Evolutionary conservation across 1,139 yeast species (phyloP).

Genomic region (Blastobotrys indianensis): DNA sequence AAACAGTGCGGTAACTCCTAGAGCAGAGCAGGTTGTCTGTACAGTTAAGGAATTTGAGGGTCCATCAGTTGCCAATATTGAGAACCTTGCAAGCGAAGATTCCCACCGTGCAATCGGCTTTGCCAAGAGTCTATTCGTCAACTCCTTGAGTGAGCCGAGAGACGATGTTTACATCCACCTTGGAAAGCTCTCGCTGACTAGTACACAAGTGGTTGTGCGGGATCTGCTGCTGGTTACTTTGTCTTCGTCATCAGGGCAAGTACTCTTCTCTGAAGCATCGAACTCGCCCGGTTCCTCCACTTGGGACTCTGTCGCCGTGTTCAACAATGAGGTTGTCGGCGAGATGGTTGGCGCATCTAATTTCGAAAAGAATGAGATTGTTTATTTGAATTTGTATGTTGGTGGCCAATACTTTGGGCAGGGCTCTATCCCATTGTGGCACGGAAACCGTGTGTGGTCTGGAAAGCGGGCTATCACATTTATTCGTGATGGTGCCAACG

Average conservation of each 20-base stretch:
- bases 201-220: slow-evolving; percentile 15
- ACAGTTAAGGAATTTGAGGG: slow-evolving; percentile 71
- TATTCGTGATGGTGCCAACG: slow-evolving; percentile 21
- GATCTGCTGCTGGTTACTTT: slow-evolving; percentile 23
- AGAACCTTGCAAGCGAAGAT: slow-evolving; percentile 37
- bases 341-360: slow-evolving; percentile 60
- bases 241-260: slow-evolving; percentile 25
- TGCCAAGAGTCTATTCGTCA: slow-evolving; percentile 26
- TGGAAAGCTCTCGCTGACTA: slow-evolving; percentile 24
- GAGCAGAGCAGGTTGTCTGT: slow-evolving; percentile 68
- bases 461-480: slow-evolving; percentile 25
- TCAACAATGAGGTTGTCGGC: slow-evolving; percentile 68
- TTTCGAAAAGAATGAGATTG: slow-evolving; percentile 49
- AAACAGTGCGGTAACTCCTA: slow-evolving; percentile 54
- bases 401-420: slow-evolving; percentile 62
- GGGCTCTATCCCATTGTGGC: slow-evolving; percentile 35
- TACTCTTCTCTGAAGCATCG: slow-evolving; percentile 50
- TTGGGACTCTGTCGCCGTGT: slow-evolving; percentile 79
- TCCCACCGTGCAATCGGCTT: slow-evolving; percentile 27
- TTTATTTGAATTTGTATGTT: slow-evolving; percentile 54
- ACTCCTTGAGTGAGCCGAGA: slow-evolving; percentile 25
- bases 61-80: slow-evolving; percentile 40
- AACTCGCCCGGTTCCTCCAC: slow-evolving; percentile 48
- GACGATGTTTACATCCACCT: slow-evolving; percentile 28
- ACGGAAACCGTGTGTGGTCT: slow-evolving; percentile 25